phyloP scores from a whole-genome alignment of 345 rosid species.

The Salix dunnii region DNA sequence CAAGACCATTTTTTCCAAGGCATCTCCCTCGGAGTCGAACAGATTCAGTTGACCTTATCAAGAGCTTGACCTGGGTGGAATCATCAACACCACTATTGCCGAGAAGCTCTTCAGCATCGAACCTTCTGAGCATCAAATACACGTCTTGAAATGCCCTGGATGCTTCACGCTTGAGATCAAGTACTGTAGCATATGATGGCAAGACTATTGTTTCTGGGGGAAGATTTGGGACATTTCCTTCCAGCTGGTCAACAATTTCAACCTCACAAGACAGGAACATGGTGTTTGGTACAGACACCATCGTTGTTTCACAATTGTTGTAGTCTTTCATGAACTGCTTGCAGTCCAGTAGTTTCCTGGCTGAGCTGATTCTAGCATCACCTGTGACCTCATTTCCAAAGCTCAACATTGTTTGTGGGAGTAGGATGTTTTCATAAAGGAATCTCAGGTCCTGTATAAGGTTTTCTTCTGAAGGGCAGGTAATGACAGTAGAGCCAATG shows the following conservation, averaged over 20 bases:
- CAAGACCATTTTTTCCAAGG: constrained; percentile 31
- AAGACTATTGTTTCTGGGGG: constrained; percentile 48
- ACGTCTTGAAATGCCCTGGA: constrained; percentile 57
- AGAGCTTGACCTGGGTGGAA: constrained; percentile 51
- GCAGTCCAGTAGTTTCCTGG: constrained; percentile 64
- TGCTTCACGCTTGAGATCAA: constrained; percentile 53
- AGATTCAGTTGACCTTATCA: constrained; percentile 31
- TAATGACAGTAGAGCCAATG: constrained; percentile 17
- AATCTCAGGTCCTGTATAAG: constrained; percentile 46
- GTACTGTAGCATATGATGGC: constrained; percentile 40
- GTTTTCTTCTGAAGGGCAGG: constrained; percentile 42
- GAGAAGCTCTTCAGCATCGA: constrained; percentile 56
- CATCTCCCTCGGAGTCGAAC: constrained; percentile 50
- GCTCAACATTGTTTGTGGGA: constrained; percentile 36
- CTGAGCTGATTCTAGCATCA: constrained; percentile 32
- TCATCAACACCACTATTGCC: constrained; percentile 56
- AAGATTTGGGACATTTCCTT: constrained; percentile 24
- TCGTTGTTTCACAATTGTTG: constrained; percentile 19
- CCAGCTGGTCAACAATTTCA: constrained; percentile 37
- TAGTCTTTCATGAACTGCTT: constrained; percentile 67
- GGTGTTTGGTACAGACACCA: background rate
- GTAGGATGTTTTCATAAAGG: constrained; percentile 42
- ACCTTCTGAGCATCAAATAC: constrained; percentile 48
- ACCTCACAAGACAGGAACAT: constrained; percentile 43
- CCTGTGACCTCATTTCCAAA: constrained; percentile 28